These are phyloP conservation scores for Cicer arietinum DNA, from an alignment of 306 rosid species.

Conservation along the genomic window DNA sequence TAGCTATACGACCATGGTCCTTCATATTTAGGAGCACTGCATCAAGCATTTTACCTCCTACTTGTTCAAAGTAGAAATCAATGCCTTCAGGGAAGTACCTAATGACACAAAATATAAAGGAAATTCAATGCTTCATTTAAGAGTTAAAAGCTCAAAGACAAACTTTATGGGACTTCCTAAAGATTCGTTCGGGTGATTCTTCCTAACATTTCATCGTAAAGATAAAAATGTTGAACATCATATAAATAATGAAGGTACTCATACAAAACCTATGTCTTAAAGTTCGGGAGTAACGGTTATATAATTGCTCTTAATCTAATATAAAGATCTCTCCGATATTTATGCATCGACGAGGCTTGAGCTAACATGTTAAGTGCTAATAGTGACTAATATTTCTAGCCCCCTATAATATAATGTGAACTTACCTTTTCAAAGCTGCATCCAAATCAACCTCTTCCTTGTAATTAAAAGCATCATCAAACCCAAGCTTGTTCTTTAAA, in stretches of 20 bases:
- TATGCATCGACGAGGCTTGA: not conserved
- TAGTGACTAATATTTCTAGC: no score
- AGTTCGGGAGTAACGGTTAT: no score
- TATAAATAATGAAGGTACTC: no score
- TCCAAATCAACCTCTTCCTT: conserved; percentile 45
- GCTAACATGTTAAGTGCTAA: not conserved
- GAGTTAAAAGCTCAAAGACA: no score
- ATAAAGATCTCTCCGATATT: not conserved
- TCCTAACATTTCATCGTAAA: no score
- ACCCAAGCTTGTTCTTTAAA: conserved; percentile 46
- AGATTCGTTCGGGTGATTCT: no score
- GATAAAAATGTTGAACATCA: no score
- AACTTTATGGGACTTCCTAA: no score
- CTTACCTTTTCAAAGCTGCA: conserved; percentile 45
- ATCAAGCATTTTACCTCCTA: conserved; percentile 51
- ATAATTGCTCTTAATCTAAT: not conserved
- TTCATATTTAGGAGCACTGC: conserved; percentile 49
- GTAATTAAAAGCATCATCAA: conserved; percentile 50
- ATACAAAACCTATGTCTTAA: no score
- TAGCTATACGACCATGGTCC: conserved; percentile 16
- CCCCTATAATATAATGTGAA: no score
- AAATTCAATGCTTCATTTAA: not conserved
- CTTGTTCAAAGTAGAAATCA: conserved; percentile 47
- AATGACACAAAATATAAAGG: not conserved
- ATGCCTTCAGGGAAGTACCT: conserved; percentile 51